phyloP scores from a whole-genome alignment of 768 basidiomycete genomes.

The Podaxis rugospora region DNA sequence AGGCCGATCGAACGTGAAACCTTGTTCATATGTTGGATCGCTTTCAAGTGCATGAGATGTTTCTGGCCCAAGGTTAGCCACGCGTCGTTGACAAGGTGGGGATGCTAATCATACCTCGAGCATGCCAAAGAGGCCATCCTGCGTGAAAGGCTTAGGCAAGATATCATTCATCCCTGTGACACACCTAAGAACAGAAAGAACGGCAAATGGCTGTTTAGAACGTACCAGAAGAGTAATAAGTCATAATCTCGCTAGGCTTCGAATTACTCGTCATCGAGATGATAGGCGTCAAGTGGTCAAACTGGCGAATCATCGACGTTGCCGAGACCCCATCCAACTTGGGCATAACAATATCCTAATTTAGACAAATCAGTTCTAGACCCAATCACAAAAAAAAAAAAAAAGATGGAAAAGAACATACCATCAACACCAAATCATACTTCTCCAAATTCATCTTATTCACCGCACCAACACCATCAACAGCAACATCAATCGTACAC shows the following conservation, averaged over 20 bases:
- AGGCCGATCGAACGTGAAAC: slow-evolving; percentile 65
- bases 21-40: slow-evolving; percentile 72
- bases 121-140: slow-evolving; percentile 85
- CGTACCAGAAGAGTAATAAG: slow-evolving; percentile 74
- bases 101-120: slow-evolving; percentile 59
- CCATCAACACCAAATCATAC: slow-evolving; percentile 96
- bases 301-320: slow-evolving; percentile 90
- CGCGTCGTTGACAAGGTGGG: neutral
- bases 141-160: slow-evolving; percentile 96
- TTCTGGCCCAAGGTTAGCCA: slow-evolving; percentile 39
- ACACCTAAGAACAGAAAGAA: neutral
- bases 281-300: slow-evolving; percentile 93
- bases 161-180: slow-evolving; percentile 89
- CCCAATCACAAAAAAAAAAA: slow-evolving; percentile 1
- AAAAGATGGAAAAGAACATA: slow-evolving; percentile 31
- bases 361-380: neutral
- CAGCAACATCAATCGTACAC: slow-evolving; percentile 90
- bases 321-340: slow-evolving; percentile 86
- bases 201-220: neutral
- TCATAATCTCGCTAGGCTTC: slow-evolving; percentile 89
- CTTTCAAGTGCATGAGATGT: slow-evolving; percentile 84
- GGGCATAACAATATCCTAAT: slow-evolving; percentile 92
- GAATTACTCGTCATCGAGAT: slow-evolving; percentile 98
- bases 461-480: slow-evolving; percentile 89
- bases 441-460: slow-evolving; percentile 96